Conservation (phyloP, 345 rosid genomes). For the Arabis alpina region DNA sequence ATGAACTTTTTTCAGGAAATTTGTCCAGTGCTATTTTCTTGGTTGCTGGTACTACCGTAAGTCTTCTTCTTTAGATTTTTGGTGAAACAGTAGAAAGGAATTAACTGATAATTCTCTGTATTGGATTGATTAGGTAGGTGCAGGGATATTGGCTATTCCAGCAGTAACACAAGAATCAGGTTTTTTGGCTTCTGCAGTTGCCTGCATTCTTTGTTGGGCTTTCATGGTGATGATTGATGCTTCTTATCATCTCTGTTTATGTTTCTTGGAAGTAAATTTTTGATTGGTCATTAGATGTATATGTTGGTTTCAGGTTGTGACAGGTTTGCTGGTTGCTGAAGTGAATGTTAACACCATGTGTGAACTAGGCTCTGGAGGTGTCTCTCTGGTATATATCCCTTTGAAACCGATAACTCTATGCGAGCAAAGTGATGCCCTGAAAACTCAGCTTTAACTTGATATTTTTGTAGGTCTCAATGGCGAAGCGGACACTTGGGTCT, state of each 20-base stretch:
- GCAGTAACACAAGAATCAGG: conserved; percentile 93
- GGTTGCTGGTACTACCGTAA: conserved; percentile 90
- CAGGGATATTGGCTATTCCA: conserved; percentile 93
- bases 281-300: background rate
- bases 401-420: background rate
- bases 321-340: conserved; percentile 90
- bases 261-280: background rate
- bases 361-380: conserved; percentile 94
- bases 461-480: conserved; percentile 84
- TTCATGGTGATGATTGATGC: conserved; percentile 60
- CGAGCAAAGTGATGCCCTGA: background rate
- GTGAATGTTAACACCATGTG: conserved; percentile 90
- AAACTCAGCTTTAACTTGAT: conserved; percentile 14
- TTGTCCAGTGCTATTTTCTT: conserved; percentile 77
- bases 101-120: background rate
- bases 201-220: conserved; percentile 76
- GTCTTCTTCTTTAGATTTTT: background rate
- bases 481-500: conserved; percentile 79
- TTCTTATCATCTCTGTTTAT: conserved; percentile 1
- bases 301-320: conserved; percentile 64
- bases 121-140: conserved; percentile 66
- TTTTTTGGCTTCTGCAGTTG: conserved; percentile 78
- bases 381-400: conserved; percentile 62
- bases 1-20: conserved; percentile 58
- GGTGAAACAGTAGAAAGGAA: conserved; percentile 9